A percentile compares a stretch with the other conserved stretches of the same genome.
Evolutionary conservation across 345 rosid species (phyloP).

Genomic region (Euphorbia lathyris): DNA sequence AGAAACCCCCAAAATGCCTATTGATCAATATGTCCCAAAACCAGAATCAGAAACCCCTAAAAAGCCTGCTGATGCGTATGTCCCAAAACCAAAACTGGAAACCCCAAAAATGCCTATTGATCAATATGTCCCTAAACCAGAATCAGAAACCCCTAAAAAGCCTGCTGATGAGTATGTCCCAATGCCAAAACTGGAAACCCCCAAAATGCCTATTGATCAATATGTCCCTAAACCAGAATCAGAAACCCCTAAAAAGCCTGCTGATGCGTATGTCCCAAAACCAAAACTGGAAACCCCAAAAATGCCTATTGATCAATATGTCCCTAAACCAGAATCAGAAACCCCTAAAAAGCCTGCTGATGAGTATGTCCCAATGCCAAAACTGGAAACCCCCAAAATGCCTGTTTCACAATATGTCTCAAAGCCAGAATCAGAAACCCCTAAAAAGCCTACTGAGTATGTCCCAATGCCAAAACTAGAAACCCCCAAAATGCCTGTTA

Average conservation of each 20-base stretch:
- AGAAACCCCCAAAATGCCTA: not conserved
- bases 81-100: not conserved
- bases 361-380: not conserved
- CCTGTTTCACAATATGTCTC: not conserved
- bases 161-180: not conserved
- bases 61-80: not conserved
- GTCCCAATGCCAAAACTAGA: not conserved
- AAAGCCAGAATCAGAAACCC: not conserved
- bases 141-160: not conserved
- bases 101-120: not conserved
- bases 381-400: not conserved
- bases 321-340: not conserved
- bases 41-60: not conserved
- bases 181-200: not conserved
- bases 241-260: not conserved
- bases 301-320: not conserved
- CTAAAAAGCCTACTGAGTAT: not conserved
- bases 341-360: not conserved
- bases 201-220: not conserved
- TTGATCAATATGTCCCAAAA: not conserved
- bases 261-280: not conserved
- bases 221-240: not conserved
- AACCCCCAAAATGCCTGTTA: not conserved
- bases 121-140: not conserved
- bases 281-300: not conserved